Evolutionary conservation across 2,329 filamentous ascomycete species (phyloP).

Genomic region (Diaporthe australafricana): DNA sequence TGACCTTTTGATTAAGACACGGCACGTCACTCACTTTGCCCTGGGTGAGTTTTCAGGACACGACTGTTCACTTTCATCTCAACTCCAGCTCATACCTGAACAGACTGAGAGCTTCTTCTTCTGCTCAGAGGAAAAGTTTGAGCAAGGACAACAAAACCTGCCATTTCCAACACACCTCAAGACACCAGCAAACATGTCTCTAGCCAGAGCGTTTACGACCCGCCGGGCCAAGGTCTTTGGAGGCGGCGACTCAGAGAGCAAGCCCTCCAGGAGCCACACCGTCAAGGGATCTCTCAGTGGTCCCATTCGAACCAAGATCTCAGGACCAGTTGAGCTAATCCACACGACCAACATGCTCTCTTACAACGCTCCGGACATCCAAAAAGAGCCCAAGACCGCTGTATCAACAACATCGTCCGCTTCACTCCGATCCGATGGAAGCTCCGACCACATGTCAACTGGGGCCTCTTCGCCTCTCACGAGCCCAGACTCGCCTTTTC

Average conservation of each 20-base stretch:
- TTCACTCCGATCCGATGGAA: slow-evolving; percentile 72
- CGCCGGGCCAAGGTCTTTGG: slow-evolving; percentile 69
- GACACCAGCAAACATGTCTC: slow-evolving; percentile 44
- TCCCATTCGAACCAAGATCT: slow-evolving; percentile 79
- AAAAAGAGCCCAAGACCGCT: slow-evolving; percentile 54
- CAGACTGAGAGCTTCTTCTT: neutral
- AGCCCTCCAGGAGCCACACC: slow-evolving; percentile 63
- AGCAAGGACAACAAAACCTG: neutral
- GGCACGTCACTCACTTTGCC: slow-evolving; percentile 24
- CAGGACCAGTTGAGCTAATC: slow-evolving; percentile 84
- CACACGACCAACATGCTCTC: slow-evolving; percentile 97
- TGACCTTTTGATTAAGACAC: slow-evolving; percentile 29
- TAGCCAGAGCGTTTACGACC: slow-evolving; percentile 79
- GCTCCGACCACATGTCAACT: slow-evolving; percentile 75
- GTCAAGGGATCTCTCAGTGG: slow-evolving; percentile 56
- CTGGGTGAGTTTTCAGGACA: neutral
- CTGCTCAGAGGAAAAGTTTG: neutral
- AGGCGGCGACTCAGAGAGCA: slow-evolving; percentile 45
- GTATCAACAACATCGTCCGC: slow-evolving; percentile 64
- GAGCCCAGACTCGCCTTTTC: slow-evolving; percentile 73
- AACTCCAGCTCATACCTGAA: neutral
- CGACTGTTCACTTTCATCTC: neutral
- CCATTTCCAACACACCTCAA: neutral
- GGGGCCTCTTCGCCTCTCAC: slow-evolving; percentile 72
- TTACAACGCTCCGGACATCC: slow-evolving; percentile 91